phyloP scores from a whole-genome alignment of 2,329 filamentous ascomycete species.

The Ophiocordyceps camponoti-saundersi region DNA sequence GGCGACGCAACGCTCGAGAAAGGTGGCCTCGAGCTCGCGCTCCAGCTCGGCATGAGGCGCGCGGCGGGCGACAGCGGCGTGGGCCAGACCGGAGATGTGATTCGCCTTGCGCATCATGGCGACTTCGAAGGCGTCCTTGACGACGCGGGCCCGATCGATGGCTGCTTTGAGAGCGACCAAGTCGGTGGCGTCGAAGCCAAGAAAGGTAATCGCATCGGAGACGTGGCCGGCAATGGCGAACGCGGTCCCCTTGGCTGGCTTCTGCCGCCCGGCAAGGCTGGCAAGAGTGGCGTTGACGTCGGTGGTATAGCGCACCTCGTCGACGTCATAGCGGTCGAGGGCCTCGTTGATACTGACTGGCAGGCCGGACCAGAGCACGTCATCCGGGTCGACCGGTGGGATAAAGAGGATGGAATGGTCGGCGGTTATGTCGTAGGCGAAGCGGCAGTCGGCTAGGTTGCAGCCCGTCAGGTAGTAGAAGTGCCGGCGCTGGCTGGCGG shows the following conservation, averaged over 20 bases:
- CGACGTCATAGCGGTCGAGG: conserved; percentile 60
- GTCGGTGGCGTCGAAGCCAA: conserved; percentile 51
- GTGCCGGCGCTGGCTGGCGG: conserved; percentile 59
- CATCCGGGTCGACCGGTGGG: conserved; percentile 71
- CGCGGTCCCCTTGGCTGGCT: conserved; percentile 27
- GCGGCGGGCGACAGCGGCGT: conserved; percentile 41
- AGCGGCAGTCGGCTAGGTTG: conserved; percentile 60
- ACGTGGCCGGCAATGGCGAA: conserved; percentile 70
- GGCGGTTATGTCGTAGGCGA: conserved; percentile 62
- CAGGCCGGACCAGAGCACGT: conserved; percentile 85
- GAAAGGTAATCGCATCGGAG: conserved; percentile 53
- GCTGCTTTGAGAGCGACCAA: conserved; percentile 37
- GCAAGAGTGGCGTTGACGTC: conserved; percentile 62
- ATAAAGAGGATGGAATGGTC: conserved; percentile 75
- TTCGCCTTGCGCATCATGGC: conserved; percentile 59
- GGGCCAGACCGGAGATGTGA: conserved; percentile 48
- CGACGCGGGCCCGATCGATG: conserved; percentile 49
- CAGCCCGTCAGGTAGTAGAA: conserved; percentile 93
- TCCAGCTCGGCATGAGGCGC: conserved; percentile 55
- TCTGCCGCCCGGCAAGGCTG: conserved; percentile 21
- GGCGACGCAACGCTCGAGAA: conserved; percentile 59
- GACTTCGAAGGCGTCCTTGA: conserved; percentile 62
- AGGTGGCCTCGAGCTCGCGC: conserved; percentile 65
- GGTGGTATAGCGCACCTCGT: conserved; percentile 54
- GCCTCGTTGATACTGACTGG: conserved; percentile 66